Conservation (phyloP, 257 asterid species). For the Ocimum tenuiflorum region DNA sequence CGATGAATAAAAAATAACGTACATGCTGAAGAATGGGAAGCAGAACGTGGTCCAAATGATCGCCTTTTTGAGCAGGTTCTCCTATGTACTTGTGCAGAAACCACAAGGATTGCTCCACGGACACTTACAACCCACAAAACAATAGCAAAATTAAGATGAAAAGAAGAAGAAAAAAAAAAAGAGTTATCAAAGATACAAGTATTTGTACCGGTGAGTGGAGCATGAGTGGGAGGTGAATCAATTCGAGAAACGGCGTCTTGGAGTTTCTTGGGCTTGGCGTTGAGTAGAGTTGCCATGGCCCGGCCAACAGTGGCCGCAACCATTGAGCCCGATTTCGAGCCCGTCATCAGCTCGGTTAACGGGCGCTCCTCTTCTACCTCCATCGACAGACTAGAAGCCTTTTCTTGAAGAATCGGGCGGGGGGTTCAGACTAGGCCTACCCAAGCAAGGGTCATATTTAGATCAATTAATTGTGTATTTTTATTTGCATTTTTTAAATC, state of each 20-base stretch:
- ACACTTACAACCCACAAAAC: constrained; percentile 31
- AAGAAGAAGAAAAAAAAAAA: background rate
- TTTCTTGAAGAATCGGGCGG: constrained; percentile 5
- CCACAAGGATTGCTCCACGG: constrained; percentile 84
- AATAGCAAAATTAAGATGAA: background rate
- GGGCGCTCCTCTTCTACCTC: constrained; percentile 30
- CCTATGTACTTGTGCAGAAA: constrained; percentile 69
- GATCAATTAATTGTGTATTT: too few relatives aligned
- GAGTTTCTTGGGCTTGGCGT: constrained; percentile 69
- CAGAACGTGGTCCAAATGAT: constrained; percentile 63
- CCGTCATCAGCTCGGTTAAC: constrained; percentile 15
- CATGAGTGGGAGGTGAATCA: constrained; percentile 42
- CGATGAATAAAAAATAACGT: background rate
- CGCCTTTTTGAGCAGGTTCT: constrained; percentile 52
- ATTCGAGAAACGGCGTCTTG: constrained; percentile 53
- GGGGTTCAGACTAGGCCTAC: background rate
- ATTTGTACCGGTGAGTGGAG: constrained; percentile 40
- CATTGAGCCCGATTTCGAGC: constrained; percentile 35
- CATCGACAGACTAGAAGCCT: constrained; percentile 20
- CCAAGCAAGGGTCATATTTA: too few relatives aligned
- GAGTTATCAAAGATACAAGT: too few relatives aligned
- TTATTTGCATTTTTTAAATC: too few relatives aligned
- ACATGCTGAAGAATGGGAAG: constrained; percentile 87
- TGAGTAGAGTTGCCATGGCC: constrained; percentile 55
- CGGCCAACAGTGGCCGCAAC: constrained; percentile 57